Base-by-base conservation (phyloP, 192 early-diverging fungal genomes). In the Ramicandelaber brevisporus region DNA sequence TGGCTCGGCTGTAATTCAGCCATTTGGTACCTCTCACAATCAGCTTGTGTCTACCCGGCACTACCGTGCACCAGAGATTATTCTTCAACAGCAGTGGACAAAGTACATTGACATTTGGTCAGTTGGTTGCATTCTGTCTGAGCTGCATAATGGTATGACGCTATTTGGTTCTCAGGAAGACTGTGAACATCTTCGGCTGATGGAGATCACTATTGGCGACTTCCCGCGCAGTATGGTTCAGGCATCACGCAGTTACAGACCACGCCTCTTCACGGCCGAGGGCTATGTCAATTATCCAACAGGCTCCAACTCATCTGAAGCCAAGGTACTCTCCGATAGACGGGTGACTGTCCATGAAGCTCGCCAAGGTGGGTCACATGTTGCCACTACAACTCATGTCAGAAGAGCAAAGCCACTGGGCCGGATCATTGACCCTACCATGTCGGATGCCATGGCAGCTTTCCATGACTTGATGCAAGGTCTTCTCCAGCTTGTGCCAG, bases 81-180 rank as follows among this genome's bases (percentile, higher is more conserved):
- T 87, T 30, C 41, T 88, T 33, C 59, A 68, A 37, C 31, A 73
- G 14, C 72, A 74, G n/a, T 87, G 82, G 82, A 73, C 71, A 8
- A 83, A 65, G 48, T 68, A 75, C 10, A 80, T 75, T 40, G 82
- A 87, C 37, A 66, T 83, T 48, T 87, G 82, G 82, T 80, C 76
- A 3, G 41, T 82, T 34, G 82, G 82, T 0, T 87, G 82, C 52
- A 80, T 87, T 26, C 58, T 87, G 19, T 70, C 81, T 10, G 82
- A 87, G 42, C 58, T 87, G 23, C 69, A 63, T 22, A 87, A 73
- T 2, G 82, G 82, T 9, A 68, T 73, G 33, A 78, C 82, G 4
- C 37, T 87, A 11, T 87, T 87, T 41, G 79, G 83, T 44, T 83
- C 82, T 13, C 82, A 83, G 26, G 79, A 87, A 34, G 73, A 83